phyloP scores from a whole-genome alignment of 768 basidiomycete genomes.

The Cystofilobasidium capitatum region DNA sequence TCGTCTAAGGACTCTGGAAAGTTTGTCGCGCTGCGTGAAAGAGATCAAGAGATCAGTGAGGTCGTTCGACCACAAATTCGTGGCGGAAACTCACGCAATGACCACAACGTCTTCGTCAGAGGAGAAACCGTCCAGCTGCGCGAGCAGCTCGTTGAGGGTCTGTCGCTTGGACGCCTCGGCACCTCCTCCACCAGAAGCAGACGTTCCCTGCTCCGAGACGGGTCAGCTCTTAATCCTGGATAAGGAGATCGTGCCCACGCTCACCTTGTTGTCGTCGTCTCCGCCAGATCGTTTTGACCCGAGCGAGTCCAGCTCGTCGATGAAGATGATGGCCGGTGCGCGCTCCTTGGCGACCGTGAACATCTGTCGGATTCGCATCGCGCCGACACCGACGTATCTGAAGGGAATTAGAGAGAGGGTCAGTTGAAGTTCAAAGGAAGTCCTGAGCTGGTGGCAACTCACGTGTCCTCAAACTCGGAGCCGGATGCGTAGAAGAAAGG shows the following conservation, averaged over 20 bases:
- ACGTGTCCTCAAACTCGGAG: slow-evolving; percentile 97
- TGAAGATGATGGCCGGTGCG: slow-evolving; percentile 95
- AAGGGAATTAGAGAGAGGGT: background rate
- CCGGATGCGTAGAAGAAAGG: slow-evolving; percentile 96
- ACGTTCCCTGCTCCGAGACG: background rate
- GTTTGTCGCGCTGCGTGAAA: slow-evolving; percentile 53
- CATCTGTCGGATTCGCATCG: slow-evolving; percentile 87
- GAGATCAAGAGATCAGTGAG: background rate
- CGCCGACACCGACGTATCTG: slow-evolving; percentile 62
- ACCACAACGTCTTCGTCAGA: slow-evolving; percentile 86
- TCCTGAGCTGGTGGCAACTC: background rate
- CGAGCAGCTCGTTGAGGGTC: slow-evolving; percentile 88
- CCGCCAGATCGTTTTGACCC: slow-evolving; percentile 57
- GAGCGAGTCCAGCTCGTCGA: slow-evolving; percentile 90
- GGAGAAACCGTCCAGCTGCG: slow-evolving; percentile 95
- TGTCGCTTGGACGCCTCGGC: slow-evolving; percentile 21
- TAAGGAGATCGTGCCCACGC: background rate
- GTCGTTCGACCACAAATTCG: background rate
- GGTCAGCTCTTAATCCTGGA: background rate
- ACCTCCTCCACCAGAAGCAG: background rate
- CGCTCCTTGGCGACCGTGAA: slow-evolving; percentile 90
- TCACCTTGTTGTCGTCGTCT: slow-evolving; percentile 26
- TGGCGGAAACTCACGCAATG: slow-evolving; percentile 55
- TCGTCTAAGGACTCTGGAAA: slow-evolving; percentile 92
- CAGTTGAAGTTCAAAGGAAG: background rate